Base-by-base conservation (phyloP, 495 filamentous ascomycete genomes). In the Xylaria intraflava region DNA sequence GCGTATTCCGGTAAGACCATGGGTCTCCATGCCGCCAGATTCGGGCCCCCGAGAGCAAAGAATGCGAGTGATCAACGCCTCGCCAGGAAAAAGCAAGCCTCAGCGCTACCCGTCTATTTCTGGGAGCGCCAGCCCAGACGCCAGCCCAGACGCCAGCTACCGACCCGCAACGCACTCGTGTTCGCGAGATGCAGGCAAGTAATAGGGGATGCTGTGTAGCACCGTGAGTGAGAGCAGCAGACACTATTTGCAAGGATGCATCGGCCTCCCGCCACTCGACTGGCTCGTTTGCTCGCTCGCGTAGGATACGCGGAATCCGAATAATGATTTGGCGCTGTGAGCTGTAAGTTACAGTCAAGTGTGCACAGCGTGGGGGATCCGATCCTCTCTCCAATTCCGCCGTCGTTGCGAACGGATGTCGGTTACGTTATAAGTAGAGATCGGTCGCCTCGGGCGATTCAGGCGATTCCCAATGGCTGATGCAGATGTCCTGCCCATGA, bases 271-370 rank as follows among this genome's bases (percentile, higher is more conserved):
- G 29, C 26, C 40, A 42, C 19, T 44, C 29, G 10, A 23, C 24
- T 44, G 40, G 27, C n/a, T n/a, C n/a, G n/a, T n/a, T 36, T 52
- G 40, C 29, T 29, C 50, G 50, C 31, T 26, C 2, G 42, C 41
- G n/a, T 45, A 24, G 22, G 48, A 50, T 24, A 35, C 7, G 41
- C 42, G 12, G 40, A 53, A 53, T 46, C 24, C 19, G 39, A 46
- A n/a, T 40, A 19, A 10, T n/a, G 19, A 51, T 23, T 31, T 22
- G 49, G 23, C 38, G 36, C 49, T 36, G 36, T 30, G 40, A 38
- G 42, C 42, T 46, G 51, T 44, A n/a, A n/a, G n/a, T n/a, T n/a
- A n/a, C n/a, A 31, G 51, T 42, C 51, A 53, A 46, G 51, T 53
- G 51, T 53, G 16, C 50, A 29, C 50, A 53, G 24, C 51, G 43